Base-by-base conservation (phyloP, 306 rosid genomes). In the peach (Prunus persica) region DNA sequence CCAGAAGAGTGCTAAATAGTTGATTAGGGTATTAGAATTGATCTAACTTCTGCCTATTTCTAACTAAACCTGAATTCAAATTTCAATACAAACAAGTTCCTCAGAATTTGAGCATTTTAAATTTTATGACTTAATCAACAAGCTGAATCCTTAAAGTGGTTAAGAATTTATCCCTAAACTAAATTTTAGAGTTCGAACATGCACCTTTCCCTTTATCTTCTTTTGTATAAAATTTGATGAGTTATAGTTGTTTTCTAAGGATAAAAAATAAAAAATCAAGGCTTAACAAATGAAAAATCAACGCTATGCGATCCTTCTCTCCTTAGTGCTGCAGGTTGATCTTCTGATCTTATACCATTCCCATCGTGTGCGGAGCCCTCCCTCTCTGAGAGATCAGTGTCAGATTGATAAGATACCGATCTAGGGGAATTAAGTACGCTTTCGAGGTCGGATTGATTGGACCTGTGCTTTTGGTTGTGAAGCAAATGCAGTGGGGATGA, bases 401-500 rank as follows among this genome's bases (percentile, higher is more conserved):
- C 95, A 47, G 90, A 88, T 61, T 80, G 92, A 71, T 81, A 80
- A 62, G 90, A 56, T 38, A n/a, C 28, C 18, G 74, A 87, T 55
- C 74, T 56, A 15, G 95, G 92, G 65, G 89, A 90, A 56, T 71
- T 71, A 32, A 25, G 75, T 52, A 75, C 88, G 22, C 73, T 79
- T 45, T 88, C 92, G 0, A 76, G 46, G 25, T 87, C 87, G 2
- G 47, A 61, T 54, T 81, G 86, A 49, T 67, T 72, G 16, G 92
- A 83, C 16, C 28, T 80, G 38, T 68, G 43, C 49, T 77, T 79
- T 75, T 71, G 79, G 49, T 74, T 85, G 67, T 87, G 93, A 3
- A 86, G 96, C 81, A 86, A 77, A 61, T 87, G 90, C 50, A 87
- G 0, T 0, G 90, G 93, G 5, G 93, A 88, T 45, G 93, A 55